Conservation (phyloP, 2,329 filamentous ascomycete genomes). For the Helotiales sp. region DNA sequence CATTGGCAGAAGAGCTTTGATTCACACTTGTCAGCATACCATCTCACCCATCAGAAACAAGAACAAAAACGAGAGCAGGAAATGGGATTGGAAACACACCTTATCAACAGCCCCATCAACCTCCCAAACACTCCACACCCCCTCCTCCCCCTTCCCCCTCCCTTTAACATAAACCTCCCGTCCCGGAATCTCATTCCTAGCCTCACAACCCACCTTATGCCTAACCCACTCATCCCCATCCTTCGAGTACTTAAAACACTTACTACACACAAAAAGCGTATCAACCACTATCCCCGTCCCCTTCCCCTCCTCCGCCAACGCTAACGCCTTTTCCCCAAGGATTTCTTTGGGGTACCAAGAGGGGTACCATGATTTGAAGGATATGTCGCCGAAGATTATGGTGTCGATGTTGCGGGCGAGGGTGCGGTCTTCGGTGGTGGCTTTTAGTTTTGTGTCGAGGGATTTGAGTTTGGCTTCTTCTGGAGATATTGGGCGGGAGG, state of each 20-base stretch:
- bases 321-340: constrained; percentile 47
- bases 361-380: constrained; percentile 89
- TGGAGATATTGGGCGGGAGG: not conserved
- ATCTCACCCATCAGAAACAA: not conserved
- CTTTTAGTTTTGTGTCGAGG: not conserved
- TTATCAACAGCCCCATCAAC: constrained; percentile 86
- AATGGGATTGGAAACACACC: constrained; percentile 41
- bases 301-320: constrained; percentile 8
- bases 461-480: not conserved
- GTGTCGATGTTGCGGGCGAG: constrained; percentile 78
- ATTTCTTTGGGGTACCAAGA: constrained; percentile 82
- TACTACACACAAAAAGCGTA: constrained; percentile 81
- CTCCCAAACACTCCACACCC: constrained; percentile 85
- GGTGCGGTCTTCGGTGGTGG: constrained; percentile 10
- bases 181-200: constrained; percentile 54
- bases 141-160: constrained; percentile 46
- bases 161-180: constrained; percentile 70
- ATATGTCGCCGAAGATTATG: constrained; percentile 80
- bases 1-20: constrained; percentile 92
- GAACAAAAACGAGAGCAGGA: not conserved
- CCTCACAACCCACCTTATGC: constrained; percentile 59
- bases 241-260: constrained; percentile 89
- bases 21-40: not conserved
- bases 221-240: constrained; percentile 58
- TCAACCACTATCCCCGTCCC: constrained; percentile 49